Evolutionary conservation across 257 asterid species (phyloP).

Genomic region (Przewalskia tangutica): DNA sequence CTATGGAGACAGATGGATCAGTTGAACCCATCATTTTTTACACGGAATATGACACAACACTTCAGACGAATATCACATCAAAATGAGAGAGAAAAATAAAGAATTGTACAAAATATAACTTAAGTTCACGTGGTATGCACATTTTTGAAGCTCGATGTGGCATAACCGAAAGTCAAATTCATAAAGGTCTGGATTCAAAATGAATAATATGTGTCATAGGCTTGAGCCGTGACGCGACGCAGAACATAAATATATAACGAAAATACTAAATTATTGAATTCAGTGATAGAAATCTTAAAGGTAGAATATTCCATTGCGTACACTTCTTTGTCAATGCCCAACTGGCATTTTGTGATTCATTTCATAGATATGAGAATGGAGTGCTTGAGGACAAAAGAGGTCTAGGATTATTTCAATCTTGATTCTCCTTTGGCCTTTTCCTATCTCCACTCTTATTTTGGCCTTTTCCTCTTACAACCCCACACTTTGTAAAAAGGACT

Average conservation of each 20-base stretch:
- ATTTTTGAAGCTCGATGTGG: too few species aligned
- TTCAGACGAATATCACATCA: too few species aligned
- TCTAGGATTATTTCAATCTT: slow-evolving; percentile 25
- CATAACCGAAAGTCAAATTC: too few species aligned
- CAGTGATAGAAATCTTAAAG: not conserved
- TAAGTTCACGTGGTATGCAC: too few species aligned
- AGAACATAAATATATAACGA: not conserved
- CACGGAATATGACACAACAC: too few species aligned
- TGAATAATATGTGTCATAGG: not conserved
- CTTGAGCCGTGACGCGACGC: not conserved
- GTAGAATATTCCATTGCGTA: too few species aligned
- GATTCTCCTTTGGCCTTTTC: slow-evolving; percentile 32
- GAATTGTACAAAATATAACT: too few species aligned
- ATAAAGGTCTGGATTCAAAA: too few species aligned
- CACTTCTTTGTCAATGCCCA: not conserved
- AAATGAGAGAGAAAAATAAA: too few species aligned
- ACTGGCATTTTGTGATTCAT: slow-evolving; percentile 14
- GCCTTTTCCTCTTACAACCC: not conserved
- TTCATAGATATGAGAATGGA: slow-evolving; percentile 8
- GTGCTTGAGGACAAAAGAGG: slow-evolving; percentile 34
- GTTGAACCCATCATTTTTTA: not conserved
- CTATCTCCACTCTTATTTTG: slow-evolving; percentile 10
- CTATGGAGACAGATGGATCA: not conserved
- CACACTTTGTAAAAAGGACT: not conserved
- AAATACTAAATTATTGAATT: not conserved